These are phyloP conservation scores for Botryotinia calthae DNA, from an alignment of 2,329 filamentous ascomycete species.

Conservation along the genomic window DNA sequence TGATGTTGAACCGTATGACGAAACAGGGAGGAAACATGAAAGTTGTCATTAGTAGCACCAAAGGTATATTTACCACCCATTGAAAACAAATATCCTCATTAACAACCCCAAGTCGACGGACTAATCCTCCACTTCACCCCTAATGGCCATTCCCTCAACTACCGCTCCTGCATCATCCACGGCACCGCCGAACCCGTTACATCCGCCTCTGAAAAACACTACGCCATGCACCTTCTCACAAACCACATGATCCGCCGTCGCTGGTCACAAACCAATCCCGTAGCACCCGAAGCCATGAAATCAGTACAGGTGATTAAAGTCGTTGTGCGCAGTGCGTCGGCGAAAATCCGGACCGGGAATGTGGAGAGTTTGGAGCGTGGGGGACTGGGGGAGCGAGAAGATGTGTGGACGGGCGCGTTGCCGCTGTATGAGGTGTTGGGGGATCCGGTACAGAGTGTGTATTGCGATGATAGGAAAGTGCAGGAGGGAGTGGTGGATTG, in stretches of 20 bases:
- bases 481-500: neutral
- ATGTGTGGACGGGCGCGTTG: slow-evolving; percentile 36
- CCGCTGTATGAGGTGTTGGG: slow-evolving; percentile 11
- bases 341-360: slow-evolving; percentile 20
- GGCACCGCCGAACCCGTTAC: slow-evolving; percentile 67
- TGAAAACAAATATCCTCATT: neutral
- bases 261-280: neutral
- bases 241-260: slow-evolving; percentile 16
- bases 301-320: slow-evolving; percentile 19
- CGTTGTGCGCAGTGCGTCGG: slow-evolving; percentile 18
- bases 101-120: slow-evolving; percentile 55
- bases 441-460: neutral
- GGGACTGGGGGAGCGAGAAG: slow-evolving; percentile 21
- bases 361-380: slow-evolving; percentile 13
- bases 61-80: neutral
- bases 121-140: slow-evolving; percentile 74
- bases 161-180: slow-evolving; percentile 69
- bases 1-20: slow-evolving; percentile 17
- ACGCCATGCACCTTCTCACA: neutral
- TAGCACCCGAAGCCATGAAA: slow-evolving; percentile 9
- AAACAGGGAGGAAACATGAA: neutral
- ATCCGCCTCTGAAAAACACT: slow-evolving; percentile 40
- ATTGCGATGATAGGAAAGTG: slow-evolving; percentile 2
- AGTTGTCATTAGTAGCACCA: neutral
- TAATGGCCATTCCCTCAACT: slow-evolving; percentile 82